Conservation (phyloP, 2,329 filamentous ascomycete genomes). For the Fragosphaeria purpurea region DNA sequence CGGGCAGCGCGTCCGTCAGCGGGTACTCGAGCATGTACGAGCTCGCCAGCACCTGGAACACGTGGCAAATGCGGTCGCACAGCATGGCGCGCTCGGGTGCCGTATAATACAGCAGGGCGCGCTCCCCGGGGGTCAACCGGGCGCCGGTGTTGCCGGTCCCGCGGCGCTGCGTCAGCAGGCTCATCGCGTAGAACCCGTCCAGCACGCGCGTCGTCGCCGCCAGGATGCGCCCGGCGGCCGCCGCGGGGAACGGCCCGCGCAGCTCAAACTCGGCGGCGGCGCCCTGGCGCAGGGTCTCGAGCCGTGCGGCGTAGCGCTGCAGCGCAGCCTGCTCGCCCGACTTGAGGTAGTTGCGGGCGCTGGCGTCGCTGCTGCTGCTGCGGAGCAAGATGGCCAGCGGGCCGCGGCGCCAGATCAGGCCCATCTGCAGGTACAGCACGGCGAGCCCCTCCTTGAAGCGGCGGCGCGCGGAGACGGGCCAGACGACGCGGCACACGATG, state of each 20-base stretch:
- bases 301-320: conserved; percentile 65
- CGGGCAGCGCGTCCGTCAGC: conserved; percentile 78
- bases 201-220: conserved; percentile 74
- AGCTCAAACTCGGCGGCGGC: conserved; percentile 85
- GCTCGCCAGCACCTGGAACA: conserved; percentile 76
- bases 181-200: conserved; percentile 94
- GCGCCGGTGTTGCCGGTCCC: conserved; percentile 28
- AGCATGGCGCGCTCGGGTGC: conserved; percentile 68
- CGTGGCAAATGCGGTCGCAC: conserved; percentile 82
- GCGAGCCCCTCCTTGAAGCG: conserved; percentile 86
- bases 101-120: conserved; percentile 70
- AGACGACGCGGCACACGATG: conserved; percentile 78
- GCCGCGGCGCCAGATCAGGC: conserved; percentile 90
- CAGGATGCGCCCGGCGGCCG: conserved; percentile 63
- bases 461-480: conserved; percentile 81
- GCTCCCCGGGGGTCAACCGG: conserved; percentile 64
- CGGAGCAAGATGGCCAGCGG: conserved; percentile 66
- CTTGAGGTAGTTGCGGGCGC: conserved; percentile 63
- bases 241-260: conserved; percentile 72
- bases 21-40: conserved; percentile 94
- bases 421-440: conserved; percentile 88
- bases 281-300: conserved; percentile 62
- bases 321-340: conserved; percentile 81
- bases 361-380: conserved; percentile 43
- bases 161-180: conserved; percentile 77